A percentile compares a stretch with the other conserved stretches of the same genome.
These are phyloP conservation scores for Heritiera littoralis DNA, from an alignment of 345 rosid genomes.

Conservation along the genomic window DNA sequence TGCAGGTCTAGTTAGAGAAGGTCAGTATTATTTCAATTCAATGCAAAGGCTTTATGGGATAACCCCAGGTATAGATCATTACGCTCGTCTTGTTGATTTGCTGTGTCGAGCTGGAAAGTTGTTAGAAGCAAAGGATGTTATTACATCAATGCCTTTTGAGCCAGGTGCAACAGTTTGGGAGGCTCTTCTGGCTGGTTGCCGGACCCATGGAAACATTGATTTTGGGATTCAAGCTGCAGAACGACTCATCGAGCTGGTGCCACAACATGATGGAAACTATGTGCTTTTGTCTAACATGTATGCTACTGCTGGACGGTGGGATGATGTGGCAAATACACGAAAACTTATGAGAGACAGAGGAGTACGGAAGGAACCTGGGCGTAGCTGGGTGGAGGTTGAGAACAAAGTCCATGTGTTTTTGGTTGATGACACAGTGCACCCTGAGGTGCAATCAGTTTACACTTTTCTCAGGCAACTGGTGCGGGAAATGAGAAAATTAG, in stretches of 20 bases:
- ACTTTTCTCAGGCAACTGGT: constrained; percentile 29
- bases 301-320: constrained; percentile 40
- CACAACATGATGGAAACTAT: constrained; percentile 46
- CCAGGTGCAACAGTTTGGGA: constrained; percentile 45
- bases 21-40: constrained; percentile 36
- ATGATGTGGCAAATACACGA: constrained; percentile 41
- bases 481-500: constrained; percentile 35
- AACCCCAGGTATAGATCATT: constrained; percentile 52
- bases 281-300: constrained; percentile 49
- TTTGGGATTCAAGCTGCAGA: constrained; percentile 49
- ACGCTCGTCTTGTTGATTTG: constrained; percentile 49
- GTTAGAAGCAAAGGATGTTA: constrained; percentile 39
- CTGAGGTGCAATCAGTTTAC: constrained; percentile 41
- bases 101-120: constrained; percentile 55
- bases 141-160: constrained; percentile 38
- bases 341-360: constrained; percentile 58
- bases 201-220: constrained; percentile 35
- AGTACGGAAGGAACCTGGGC: constrained; percentile 51
- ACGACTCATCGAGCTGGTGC: constrained; percentile 45
- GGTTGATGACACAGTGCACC: constrained; percentile 47
- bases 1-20: constrained; percentile 48
- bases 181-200: constrained; percentile 45
- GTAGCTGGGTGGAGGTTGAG: constrained; percentile 57
- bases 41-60: constrained; percentile 38
- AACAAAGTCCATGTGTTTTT: constrained; percentile 48